A percentile compares a stretch with the other conserved stretches of the same genome.
These are phyloP conservation scores for Baorangia bicolor DNA, from an alignment of 768 basidiomycete species.

Conservation along the genomic window DNA sequence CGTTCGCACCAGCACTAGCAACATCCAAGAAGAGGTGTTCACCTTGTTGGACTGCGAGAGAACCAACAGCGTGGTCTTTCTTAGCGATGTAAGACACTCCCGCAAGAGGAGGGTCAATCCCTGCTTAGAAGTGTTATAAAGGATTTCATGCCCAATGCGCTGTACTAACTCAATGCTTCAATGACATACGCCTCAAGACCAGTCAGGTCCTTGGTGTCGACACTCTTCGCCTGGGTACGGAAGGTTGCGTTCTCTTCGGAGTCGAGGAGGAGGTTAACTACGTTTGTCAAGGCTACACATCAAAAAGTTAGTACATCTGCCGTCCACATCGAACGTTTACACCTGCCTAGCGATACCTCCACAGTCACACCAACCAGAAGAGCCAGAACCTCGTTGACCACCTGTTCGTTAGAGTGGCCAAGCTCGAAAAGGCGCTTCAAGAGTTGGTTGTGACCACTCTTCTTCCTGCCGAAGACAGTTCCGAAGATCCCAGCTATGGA, in stretches of 20 bases:
- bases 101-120: slow-evolving; percentile 70
- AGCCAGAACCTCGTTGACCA: slow-evolving; percentile 70
- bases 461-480: slow-evolving; percentile 49
- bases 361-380: slow-evolving; percentile 65
- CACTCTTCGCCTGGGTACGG: slow-evolving; percentile 31
- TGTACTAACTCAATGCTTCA: slow-evolving; percentile 66
- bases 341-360: slow-evolving; percentile 66
- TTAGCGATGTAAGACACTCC: slow-evolving; percentile 61
- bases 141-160: not conserved
- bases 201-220: slow-evolving; percentile 35
- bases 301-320: not conserved
- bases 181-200: slow-evolving; percentile 55
- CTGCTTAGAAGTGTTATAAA: slow-evolving; percentile 35
- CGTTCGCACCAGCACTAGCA: slow-evolving; percentile 53
- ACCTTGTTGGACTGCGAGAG: slow-evolving; percentile 42
- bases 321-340: not conserved
- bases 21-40: slow-evolving; percentile 66
- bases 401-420: slow-evolving; percentile 55
- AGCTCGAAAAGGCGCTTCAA: slow-evolving; percentile 56
- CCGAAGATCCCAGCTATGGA: slow-evolving; percentile 43
- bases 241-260: slow-evolving; percentile 42
- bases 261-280: slow-evolving; percentile 63
- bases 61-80: slow-evolving; percentile 44
- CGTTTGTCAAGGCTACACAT: slow-evolving; percentile 57
- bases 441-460: slow-evolving; percentile 44